These are phyloP conservation scores for Syzygium aqueum DNA, from an alignment of 345 rosid species.

Conservation along the genomic window DNA sequence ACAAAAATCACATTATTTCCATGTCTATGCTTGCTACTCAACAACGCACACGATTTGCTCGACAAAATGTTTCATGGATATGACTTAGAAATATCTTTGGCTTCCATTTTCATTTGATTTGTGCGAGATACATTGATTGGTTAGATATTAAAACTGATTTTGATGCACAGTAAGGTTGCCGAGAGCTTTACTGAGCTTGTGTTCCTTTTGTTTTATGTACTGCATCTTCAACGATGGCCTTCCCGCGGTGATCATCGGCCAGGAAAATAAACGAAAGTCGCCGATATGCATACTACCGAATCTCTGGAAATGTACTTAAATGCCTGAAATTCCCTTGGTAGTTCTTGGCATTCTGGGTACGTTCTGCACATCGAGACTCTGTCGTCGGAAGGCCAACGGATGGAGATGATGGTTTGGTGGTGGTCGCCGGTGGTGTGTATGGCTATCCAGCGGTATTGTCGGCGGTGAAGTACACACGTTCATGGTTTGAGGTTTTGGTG, in stretches of 20 bases:
- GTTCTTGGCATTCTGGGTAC: not conserved
- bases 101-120: not conserved
- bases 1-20: not conserved
- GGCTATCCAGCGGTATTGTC: too few relatives aligned
- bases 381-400: not conserved
- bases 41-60: not conserved
- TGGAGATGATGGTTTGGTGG: not conserved
- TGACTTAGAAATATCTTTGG: too few relatives aligned
- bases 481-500: too few relatives aligned
- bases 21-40: not conserved
- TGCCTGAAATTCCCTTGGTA: not conserved
- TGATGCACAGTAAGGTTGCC: not conserved
- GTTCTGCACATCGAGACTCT: not conserved
- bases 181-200: not conserved
- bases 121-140: rapidly evolving
- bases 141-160: not conserved
- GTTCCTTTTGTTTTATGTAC: not conserved
- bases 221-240: rapidly evolving
- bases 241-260: rapidly evolving
- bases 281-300: not conserved
- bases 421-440: too few relatives aligned
- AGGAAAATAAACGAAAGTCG: not conserved
- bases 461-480: too few relatives aligned
- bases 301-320: not conserved
- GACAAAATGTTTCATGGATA: not conserved